phyloP scores from a whole-genome alignment of 2,329 filamentous ascomycete genomes.

The Rugonectria rugulosa region DNA sequence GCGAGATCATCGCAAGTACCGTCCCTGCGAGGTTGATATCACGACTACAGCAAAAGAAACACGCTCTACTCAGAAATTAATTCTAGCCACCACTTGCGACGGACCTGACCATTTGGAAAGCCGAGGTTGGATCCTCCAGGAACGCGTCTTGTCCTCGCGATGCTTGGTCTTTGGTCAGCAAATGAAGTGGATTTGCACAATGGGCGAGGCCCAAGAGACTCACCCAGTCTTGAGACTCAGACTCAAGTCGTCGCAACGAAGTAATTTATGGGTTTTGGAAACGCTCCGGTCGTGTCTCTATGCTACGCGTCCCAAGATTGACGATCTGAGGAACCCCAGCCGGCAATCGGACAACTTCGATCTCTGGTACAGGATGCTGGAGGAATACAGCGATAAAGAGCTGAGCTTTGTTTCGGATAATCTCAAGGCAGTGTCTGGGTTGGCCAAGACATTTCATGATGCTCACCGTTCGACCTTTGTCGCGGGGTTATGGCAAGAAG shows the following conservation, averaged over 20 bases:
- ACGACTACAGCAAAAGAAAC: background rate
- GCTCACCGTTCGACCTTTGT: background rate
- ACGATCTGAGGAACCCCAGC: background rate
- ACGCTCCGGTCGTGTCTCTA: conserved; percentile 5
- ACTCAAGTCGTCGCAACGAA: background rate
- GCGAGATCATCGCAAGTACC: conserved; percentile 8
- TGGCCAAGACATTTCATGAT: conserved; percentile 4
- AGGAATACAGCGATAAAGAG: conserved; percentile 20
- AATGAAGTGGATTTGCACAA: conserved; percentile 23
- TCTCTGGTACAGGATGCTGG: conserved; percentile 20
- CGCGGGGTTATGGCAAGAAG: conserved; percentile 12
- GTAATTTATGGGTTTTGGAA: background rate
- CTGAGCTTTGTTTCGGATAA: conserved; percentile 10
- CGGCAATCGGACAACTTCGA: background rate
- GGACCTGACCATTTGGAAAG: conserved; percentile 21
- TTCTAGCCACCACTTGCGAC: conserved; percentile 11
- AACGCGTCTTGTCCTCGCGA: conserved; percentile 18
- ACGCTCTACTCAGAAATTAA: conserved; percentile 3
- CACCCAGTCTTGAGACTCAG: background rate
- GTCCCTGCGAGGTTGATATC: conserved; percentile 16
- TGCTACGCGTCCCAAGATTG: too few species aligned
- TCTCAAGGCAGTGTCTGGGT: conserved; percentile 12
- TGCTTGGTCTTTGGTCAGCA: conserved; percentile 23
- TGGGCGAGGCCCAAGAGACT: conserved; percentile 21
- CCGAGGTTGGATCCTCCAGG: conserved; percentile 23